These are phyloP conservation scores for Neodidymelliopsis sp. DNA, from an alignment of 2,329 filamentous ascomycete species.

Conservation along the genomic window DNA sequence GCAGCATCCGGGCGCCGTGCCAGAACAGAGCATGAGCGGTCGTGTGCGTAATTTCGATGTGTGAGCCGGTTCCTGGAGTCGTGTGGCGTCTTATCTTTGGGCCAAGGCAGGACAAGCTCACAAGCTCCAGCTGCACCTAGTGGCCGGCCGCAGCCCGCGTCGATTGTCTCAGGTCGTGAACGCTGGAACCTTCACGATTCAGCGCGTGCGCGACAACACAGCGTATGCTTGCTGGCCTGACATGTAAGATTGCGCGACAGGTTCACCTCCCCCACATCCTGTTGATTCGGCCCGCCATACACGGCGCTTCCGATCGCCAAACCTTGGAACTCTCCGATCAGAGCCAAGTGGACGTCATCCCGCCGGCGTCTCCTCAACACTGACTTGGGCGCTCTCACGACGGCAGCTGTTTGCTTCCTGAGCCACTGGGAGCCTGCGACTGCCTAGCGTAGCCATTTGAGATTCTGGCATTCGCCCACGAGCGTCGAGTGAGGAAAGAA, in stretches of 20 bases:
- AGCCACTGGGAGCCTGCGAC: slow-evolving; percentile 16
- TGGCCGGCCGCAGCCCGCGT: slow-evolving; percentile 16
- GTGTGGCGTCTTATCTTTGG: slow-evolving; percentile 18
- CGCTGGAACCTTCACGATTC: slow-evolving; percentile 17
- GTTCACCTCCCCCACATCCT: slow-evolving; percentile 12
- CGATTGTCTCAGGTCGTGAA: slow-evolving; percentile 16
- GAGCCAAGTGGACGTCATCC: slow-evolving; percentile 20
- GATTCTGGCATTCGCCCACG: slow-evolving; percentile 11
- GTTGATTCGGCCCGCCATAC: slow-evolving; percentile 16
- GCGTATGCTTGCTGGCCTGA: slow-evolving; percentile 11
- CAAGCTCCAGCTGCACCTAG: slow-evolving; percentile 12
- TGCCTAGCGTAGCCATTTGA: slow-evolving; percentile 14
- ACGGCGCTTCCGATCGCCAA: slow-evolving; percentile 11
- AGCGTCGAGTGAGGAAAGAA: slow-evolving; percentile 11
- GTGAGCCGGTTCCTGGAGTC: slow-evolving; percentile 8
- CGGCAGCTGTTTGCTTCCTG: slow-evolving; percentile 10
- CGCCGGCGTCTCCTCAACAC: slow-evolving; percentile 13
- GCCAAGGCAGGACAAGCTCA: slow-evolving; percentile 18
- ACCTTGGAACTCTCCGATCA: slow-evolving; percentile 15
- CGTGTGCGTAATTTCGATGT: slow-evolving; percentile 3
- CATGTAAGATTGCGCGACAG: slow-evolving; percentile 17
- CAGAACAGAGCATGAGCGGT: background rate
- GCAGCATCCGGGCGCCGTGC: slow-evolving; percentile 1
- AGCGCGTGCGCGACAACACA: slow-evolving; percentile 13
- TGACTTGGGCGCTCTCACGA: slow-evolving; percentile 5